A percentile compares a stretch with the other conserved stretches of the same genome.
Evolutionary conservation across 2,329 filamentous ascomycete species (phyloP).

Genomic region (Aureobasidium sp.): DNA sequence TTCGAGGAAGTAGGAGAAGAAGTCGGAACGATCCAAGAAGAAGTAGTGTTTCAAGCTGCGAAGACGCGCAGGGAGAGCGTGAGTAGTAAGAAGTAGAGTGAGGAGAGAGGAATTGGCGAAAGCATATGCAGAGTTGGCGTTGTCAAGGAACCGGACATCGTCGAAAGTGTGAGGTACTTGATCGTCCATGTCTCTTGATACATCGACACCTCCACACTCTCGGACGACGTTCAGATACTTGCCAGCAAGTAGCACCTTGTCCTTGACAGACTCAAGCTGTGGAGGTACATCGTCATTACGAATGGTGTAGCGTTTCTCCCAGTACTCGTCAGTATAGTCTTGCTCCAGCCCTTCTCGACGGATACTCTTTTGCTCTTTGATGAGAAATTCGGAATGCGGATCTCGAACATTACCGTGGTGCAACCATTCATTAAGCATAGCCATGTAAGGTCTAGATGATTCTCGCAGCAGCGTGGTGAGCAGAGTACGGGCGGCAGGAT

Average conservation of each 20-base stretch:
- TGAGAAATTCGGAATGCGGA: constrained; percentile 85
- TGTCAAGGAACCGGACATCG: constrained; percentile 84
- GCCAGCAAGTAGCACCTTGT: constrained; percentile 88
- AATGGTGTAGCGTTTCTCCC: constrained; percentile 95
- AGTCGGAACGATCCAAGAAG: constrained; percentile 95
- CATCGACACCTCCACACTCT: constrained; percentile 89
- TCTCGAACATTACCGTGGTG: constrained; percentile 94
- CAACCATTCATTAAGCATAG: constrained; percentile 97
- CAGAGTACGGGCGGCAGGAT: constrained; percentile 76
- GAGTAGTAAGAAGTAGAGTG: constrained; percentile 83
- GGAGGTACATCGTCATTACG: constrained; percentile 86
- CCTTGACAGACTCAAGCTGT: constrained; percentile 82
- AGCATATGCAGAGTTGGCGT: constrained; percentile 90
- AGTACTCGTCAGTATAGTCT: constrained; percentile 98
- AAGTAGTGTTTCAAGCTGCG: constrained; percentile 97
- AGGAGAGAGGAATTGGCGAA: constrained; percentile 92
- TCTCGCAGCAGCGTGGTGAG: constrained; percentile 78
- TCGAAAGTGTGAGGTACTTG: constrained; percentile 85
- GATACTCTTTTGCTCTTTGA: constrained; percentile 95
- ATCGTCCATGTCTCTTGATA: constrained; percentile 59
- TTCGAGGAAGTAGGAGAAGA: constrained; percentile 96
- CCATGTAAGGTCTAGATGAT: constrained; percentile 90
- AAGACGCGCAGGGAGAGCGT: constrained; percentile 78
- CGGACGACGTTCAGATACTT: constrained; percentile 98
- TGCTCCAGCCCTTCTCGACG: constrained; percentile 82